phyloP scores from a whole-genome alignment of 2,329 filamentous ascomycete species.

The Aureobasidium namibiae region DNA sequence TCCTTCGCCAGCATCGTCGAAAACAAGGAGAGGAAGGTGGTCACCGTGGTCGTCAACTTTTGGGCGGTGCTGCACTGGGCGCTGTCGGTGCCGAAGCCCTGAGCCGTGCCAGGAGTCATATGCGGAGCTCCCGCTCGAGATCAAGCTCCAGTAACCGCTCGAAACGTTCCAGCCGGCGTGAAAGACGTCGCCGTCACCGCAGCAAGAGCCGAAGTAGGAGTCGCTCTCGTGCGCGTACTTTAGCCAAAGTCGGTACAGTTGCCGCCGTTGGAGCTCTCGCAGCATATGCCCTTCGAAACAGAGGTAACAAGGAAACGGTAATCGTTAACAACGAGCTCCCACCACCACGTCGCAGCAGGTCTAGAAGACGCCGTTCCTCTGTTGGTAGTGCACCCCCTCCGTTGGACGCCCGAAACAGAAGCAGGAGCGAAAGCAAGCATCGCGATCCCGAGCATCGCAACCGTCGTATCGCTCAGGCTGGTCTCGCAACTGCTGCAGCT shows the following conservation, averaged over 20 bases:
- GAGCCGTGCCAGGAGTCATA: constrained; percentile 37
- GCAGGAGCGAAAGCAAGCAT: constrained; percentile 32
- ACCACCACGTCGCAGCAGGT: constrained; percentile 35
- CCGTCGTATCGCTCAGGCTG: constrained; percentile 52
- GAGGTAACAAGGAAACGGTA: constrained; percentile 41
- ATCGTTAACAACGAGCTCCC: constrained; percentile 37
- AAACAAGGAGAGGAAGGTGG: constrained; percentile 47
- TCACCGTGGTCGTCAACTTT: constrained; percentile 42
- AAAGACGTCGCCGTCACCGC: constrained; percentile 23
- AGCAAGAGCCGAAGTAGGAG: constrained; percentile 16
- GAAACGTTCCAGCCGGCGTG: constrained; percentile 29
- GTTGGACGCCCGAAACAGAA: constrained; percentile 19
- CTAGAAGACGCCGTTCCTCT: constrained; percentile 35
- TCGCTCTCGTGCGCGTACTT: constrained; percentile 39
- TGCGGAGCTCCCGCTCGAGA: constrained; percentile 26
- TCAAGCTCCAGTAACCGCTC: constrained; percentile 23
- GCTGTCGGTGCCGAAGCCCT: constrained; percentile 54
- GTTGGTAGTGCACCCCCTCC: constrained; percentile 22
- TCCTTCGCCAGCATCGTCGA: constrained; percentile 51
- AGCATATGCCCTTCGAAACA: constrained; percentile 41
- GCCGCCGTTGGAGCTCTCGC: constrained; percentile 53
- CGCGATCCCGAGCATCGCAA: constrained; percentile 45
- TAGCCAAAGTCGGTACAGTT: constrained; percentile 52
- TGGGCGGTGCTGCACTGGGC: constrained; percentile 54
- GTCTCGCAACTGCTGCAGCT: constrained; percentile 53